phyloP scores from a whole-genome alignment of 2,329 filamentous ascomycete species.

The Monilinia aucupariae region DNA sequence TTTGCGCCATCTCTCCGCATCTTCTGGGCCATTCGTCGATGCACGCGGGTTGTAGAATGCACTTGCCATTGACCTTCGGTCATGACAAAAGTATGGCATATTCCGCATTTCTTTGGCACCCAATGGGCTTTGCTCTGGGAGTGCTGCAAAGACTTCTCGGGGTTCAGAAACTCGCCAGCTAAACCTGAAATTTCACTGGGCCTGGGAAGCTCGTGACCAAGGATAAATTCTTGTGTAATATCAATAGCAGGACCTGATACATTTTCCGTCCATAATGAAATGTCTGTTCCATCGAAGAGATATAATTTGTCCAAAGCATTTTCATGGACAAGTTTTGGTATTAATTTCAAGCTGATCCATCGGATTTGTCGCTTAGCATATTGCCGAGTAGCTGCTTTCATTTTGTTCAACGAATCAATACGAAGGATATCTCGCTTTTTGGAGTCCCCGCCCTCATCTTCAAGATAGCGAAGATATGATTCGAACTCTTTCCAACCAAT shows the following conservation, averaged over 20 bases:
- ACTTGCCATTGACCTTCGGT: conserved; percentile 48
- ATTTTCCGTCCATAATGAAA: conserved; percentile 52
- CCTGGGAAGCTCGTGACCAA: conserved; percentile 39
- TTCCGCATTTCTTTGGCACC: conserved; percentile 58
- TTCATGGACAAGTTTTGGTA: conserved; percentile 58
- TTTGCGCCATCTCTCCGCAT: not conserved
- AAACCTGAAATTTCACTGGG: conserved; percentile 52
- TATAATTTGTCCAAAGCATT: conserved; percentile 57
- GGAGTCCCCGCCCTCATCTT: conserved; percentile 30
- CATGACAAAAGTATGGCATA: conserved; percentile 61
- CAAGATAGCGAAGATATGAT: conserved; percentile 55
- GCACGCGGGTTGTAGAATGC: conserved; percentile 43
- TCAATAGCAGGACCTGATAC: conserved; percentile 61
- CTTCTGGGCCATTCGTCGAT: conserved; percentile 35
- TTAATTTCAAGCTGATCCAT: conserved; percentile 82
- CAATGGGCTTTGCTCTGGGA: conserved; percentile 41
- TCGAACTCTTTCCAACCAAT: conserved; percentile 94
- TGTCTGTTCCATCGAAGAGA: conserved; percentile 73
- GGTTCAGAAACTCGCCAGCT: conserved; percentile 52
- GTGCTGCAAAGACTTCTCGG: conserved; percentile 43
- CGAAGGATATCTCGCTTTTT: conserved; percentile 51
- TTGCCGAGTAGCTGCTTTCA: conserved; percentile 76
- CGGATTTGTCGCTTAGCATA: conserved; percentile 80
- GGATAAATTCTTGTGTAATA: conserved; percentile 60
- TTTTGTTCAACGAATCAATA: conserved; percentile 60